Evolutionary conservation across 164 flowering plant genomes (phyloP).

Genomic region (Echeveria elegans): DNA sequence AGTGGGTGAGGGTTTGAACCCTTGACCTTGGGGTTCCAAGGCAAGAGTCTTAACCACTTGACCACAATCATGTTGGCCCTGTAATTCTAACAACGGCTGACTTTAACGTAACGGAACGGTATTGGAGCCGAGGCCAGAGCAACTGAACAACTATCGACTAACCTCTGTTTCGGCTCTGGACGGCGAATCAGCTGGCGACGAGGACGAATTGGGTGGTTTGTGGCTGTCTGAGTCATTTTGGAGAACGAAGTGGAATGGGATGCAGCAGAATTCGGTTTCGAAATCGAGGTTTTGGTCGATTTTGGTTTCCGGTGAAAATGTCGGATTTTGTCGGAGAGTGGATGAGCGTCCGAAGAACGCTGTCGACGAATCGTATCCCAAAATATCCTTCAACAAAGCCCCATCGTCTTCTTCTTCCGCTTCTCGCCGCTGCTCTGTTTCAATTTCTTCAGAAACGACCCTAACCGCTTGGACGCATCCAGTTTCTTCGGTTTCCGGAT

Average conservation of each 20-base stretch:
- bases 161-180: not conserved
- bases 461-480: conserved; percentile 38
- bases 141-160: not conserved
- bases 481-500: conserved; percentile 39
- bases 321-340: conserved; percentile 12
- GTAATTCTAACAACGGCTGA: not conserved
- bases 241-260: not conserved
- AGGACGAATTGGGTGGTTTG: not conserved
- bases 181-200: too few relatives aligned
- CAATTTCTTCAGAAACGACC: conserved; percentile 47
- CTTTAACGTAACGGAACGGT: not conserved
- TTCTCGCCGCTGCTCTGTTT: conserved; percentile 7
- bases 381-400: not conserved
- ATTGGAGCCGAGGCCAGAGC: not conserved
- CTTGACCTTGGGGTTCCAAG: too few relatives aligned
- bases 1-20: too few relatives aligned
- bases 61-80: too few relatives aligned
- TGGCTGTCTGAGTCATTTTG: not conserved
- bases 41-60: too few relatives aligned
- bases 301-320: conserved; percentile 1
- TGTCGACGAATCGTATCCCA: not conserved
- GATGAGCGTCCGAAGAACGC: not conserved
- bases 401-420: not conserved
- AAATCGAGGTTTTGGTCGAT: conserved; percentile 1
- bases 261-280: not conserved